Conservation (phyloP, 73 alveolate genomes). For the Tetrahymena malaccensis region DNA sequence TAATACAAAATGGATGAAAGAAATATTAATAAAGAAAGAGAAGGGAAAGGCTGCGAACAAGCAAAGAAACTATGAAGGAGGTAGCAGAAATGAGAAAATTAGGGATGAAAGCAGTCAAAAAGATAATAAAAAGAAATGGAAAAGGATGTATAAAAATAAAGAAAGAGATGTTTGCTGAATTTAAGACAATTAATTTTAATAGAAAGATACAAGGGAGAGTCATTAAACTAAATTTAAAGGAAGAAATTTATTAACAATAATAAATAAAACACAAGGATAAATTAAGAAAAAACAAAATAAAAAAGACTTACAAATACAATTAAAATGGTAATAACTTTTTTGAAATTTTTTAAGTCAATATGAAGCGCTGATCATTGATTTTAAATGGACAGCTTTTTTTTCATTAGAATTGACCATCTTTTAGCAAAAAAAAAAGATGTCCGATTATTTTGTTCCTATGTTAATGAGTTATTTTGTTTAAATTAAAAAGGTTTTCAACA, state of each 20-base stretch:
- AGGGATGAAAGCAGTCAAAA: not conserved
- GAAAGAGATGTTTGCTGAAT: not conserved
- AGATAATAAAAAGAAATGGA: not conserved
- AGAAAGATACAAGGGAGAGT: not conserved
- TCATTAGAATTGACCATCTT: not conserved
- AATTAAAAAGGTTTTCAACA: conserved; percentile 21
- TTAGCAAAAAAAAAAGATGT: not conserved
- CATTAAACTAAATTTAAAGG: not conserved
- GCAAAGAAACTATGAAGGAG: not conserved
- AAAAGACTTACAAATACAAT: not conserved
- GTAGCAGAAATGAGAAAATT: not conserved
- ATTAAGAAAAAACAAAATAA: not conserved
- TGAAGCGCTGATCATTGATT: not conserved
- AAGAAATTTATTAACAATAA: not conserved
- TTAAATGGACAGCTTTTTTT: not conserved
- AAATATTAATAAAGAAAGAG: not conserved
- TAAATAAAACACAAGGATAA: not conserved
- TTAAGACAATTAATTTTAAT: not conserved
- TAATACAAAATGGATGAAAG: not conserved
- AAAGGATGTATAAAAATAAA: not conserved
- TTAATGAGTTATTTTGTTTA: not conserved
- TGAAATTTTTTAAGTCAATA: not conserved
- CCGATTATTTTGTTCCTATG: not conserved
- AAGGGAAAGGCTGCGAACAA: not conserved
- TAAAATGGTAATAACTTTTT: not conserved